These are phyloP conservation scores for Aspergillus pseudotamarii DNA, from an alignment of 2,329 filamentous ascomycete species.

Conservation along the genomic window DNA sequence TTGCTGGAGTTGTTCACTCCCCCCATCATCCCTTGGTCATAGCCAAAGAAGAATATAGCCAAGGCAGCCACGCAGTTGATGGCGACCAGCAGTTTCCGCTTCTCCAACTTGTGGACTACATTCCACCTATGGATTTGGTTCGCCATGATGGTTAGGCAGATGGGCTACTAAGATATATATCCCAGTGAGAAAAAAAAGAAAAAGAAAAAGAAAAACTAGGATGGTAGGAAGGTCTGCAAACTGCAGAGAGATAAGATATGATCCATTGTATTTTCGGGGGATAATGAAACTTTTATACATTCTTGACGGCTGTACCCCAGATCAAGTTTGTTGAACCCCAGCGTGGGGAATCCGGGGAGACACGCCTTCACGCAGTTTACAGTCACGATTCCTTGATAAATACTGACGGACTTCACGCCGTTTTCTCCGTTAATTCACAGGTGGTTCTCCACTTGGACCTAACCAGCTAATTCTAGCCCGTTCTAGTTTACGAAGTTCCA, in stretches of 20 bases:
- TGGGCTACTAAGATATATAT: neutral
- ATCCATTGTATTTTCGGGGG: neutral
- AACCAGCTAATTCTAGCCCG: neutral
- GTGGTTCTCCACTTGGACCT: neutral
- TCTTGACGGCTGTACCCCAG: neutral
- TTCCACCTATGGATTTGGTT: slow-evolving; percentile 47
- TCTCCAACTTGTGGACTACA: slow-evolving; percentile 58
- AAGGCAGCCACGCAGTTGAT: slow-evolving; percentile 66
- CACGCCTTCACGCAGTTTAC: neutral
- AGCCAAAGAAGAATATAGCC: slow-evolving; percentile 70
- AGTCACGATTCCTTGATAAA: neutral
- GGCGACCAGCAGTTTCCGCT: slow-evolving; percentile 59
- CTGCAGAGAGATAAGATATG: neutral
- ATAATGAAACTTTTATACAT: neutral
- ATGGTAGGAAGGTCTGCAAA: neutral
- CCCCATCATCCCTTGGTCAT: slow-evolving; percentile 61
- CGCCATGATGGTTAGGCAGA: neutral
- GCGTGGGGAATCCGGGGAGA: neutral
- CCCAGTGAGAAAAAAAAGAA: neutral
- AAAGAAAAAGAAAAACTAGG: neutral
- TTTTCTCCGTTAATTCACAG: neutral
- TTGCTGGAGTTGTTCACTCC: slow-evolving; percentile 68
- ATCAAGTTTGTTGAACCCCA: neutral
- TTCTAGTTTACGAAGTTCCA: neutral
- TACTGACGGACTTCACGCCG: neutral